phyloP scores from a whole-genome alignment of 192 early-diverging fungal genomes.

The Backusella australiensis region DNA sequence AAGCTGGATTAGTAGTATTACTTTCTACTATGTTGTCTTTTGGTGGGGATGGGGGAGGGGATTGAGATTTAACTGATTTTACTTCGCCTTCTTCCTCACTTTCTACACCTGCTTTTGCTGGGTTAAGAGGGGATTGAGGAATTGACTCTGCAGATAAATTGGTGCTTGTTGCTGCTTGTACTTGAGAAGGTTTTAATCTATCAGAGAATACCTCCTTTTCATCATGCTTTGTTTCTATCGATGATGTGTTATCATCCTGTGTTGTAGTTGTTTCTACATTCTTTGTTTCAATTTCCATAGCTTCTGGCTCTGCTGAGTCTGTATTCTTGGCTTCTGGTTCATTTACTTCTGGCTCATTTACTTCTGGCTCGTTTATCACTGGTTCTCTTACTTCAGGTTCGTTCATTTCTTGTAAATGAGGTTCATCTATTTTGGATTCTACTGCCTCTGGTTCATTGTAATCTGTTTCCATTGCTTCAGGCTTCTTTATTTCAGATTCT shows the following conservation, averaged over 20 bases:
- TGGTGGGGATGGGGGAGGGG: conserved; percentile 6
- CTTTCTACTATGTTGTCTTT: neutral
- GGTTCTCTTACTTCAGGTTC: neutral
- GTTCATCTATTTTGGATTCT: neutral
- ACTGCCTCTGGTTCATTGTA: neutral
- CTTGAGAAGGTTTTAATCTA: neutral
- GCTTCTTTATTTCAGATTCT: neutral
- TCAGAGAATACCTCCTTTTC: neutral
- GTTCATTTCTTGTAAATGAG: neutral
- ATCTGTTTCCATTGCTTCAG: neutral
- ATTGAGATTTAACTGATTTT: conserved; percentile 8
- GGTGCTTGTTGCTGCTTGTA: neutral
- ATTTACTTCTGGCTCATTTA: neutral
- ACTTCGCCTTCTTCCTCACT: conserved; percentile 33
- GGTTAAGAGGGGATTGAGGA: neutral
- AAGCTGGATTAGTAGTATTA: neutral
- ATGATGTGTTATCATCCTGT: neutral
- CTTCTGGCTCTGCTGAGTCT: neutral
- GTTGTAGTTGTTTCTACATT: neutral
- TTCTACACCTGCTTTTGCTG: conserved; percentile 9
- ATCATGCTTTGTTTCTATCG: neutral
- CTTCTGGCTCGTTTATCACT: neutral
- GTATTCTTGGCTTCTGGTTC: neutral
- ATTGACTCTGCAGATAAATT: neutral
- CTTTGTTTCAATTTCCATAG: neutral